Conservation (phyloP, 2,329 filamentous ascomycete genomes). For the Hypoxylon rubiginosum region DNA sequence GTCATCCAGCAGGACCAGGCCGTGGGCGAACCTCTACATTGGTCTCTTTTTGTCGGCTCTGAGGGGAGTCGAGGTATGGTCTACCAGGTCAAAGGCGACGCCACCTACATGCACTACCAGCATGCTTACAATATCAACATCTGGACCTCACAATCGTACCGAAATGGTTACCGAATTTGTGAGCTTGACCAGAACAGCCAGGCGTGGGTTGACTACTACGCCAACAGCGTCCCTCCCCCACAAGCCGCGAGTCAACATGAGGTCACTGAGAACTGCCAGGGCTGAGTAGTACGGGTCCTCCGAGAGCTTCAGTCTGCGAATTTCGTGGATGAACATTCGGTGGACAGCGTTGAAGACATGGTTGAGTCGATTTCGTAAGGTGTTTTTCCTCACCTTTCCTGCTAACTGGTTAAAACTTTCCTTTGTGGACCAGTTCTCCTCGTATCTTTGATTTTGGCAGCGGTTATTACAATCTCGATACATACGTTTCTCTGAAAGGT, state of each 20-base stretch:
- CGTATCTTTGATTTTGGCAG: neutral
- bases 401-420: neutral
- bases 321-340: neutral
- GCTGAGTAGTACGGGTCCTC: neutral
- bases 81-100: neutral
- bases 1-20: neutral
- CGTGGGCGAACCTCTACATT: neutral
- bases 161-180: neutral
- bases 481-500: neutral
- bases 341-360: neutral
- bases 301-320: neutral
- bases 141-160: neutral
- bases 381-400: neutral
- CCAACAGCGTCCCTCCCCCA: neutral
- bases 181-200: neutral
- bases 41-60: neutral
- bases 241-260: neutral
- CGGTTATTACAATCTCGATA: neutral
- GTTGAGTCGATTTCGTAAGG: neutral
- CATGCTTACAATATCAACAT: neutral
- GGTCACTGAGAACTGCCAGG: slow-evolving; percentile 1
- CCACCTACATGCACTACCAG: neutral
- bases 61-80: neutral
- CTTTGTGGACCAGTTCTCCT: slow-evolving; percentile 8
- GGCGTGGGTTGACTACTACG: neutral